Percentiles rank a stretch among this genome's conserved stretches.
These are phyloP conservation scores for Sporodiniella umbellata DNA, from an alignment of 371 early-diverging fungal genomes.

Conservation along the genomic window DNA sequence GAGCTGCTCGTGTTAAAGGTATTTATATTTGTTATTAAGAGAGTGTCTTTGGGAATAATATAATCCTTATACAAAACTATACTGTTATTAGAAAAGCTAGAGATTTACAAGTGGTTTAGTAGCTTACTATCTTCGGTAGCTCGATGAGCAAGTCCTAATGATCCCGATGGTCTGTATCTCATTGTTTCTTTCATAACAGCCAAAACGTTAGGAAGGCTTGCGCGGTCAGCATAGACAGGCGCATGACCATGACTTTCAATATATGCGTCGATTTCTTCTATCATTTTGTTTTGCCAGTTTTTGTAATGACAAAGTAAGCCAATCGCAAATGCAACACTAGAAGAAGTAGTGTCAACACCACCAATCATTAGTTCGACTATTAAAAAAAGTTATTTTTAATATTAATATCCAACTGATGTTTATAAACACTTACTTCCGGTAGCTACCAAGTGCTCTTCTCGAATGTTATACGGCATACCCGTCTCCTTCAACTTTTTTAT, in stretches of 20 bases:
- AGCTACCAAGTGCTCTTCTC: slow-evolving; percentile 10
- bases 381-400: background rate
- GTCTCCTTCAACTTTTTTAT: slow-evolving; percentile 11
- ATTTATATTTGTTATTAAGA: slow-evolving; percentile 4
- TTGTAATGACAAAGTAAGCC: slow-evolving; percentile 10
- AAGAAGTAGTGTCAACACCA: slow-evolving; percentile 12
- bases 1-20: slow-evolving; percentile 5
- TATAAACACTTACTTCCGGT: slow-evolving; percentile 27
- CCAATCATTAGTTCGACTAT: slow-evolving; percentile 15
- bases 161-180: slow-evolving; percentile 6
- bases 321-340: slow-evolving; percentile 5
- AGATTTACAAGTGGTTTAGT: background rate
- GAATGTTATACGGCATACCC: slow-evolving; percentile 4
- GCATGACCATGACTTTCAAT: slow-evolving; percentile 1
- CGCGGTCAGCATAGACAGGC: slow-evolving; percentile 12
- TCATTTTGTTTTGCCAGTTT: slow-evolving; percentile 3
- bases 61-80: slow-evolving; percentile 14
- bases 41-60: slow-evolving; percentile 10
- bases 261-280: slow-evolving; percentile 15
- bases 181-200: slow-evolving; percentile 16
- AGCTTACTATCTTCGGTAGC: slow-evolving; percentile 9
- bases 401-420: too few species aligned
- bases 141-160: slow-evolving; percentile 12
- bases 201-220: slow-evolving; percentile 3
- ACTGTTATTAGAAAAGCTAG: background rate